phyloP scores from a whole-genome alignment of 441 rosid species.

The Rhodomyrtus psidioides region DNA sequence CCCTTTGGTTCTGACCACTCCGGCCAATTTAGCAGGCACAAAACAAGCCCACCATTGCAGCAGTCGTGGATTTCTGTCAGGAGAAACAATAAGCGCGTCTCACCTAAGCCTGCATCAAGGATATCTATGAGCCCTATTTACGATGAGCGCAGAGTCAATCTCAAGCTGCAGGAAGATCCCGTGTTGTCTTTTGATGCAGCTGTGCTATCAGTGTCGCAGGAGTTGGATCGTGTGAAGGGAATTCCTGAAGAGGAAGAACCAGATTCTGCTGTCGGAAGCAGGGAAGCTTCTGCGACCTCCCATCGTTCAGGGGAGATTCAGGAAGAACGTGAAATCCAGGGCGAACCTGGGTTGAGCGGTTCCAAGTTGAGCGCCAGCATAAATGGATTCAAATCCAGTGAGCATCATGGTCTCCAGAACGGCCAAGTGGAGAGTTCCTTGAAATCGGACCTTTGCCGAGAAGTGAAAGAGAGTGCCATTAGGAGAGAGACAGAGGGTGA shows the following conservation, averaged over 20 bases:
- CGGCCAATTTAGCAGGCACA: slow-evolving; percentile 31
- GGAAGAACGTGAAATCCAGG: slow-evolving; percentile 30
- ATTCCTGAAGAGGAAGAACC: slow-evolving; percentile 32
- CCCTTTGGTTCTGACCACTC: slow-evolving; percentile 49
- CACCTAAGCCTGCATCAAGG: slow-evolving; percentile 33
- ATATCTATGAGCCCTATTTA: slow-evolving; percentile 19
- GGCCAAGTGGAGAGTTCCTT: slow-evolving; percentile 15
- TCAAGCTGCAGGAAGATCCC: slow-evolving; percentile 25
- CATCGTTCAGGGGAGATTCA: slow-evolving; percentile 32
- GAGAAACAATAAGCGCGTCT: slow-evolving; percentile 33
- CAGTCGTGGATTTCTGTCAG: slow-evolving; percentile 25
- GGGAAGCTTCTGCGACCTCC: not conserved
- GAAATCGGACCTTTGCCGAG: slow-evolving; percentile 22
- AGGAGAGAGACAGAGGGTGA: slow-evolving; percentile 71
- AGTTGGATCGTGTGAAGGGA: slow-evolving; percentile 25
- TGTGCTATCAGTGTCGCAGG: slow-evolving; percentile 46
- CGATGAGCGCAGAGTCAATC: slow-evolving; percentile 15
- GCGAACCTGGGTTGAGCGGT: not conserved
- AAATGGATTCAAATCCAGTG: slow-evolving; percentile 10
- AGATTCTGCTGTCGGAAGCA: slow-evolving; percentile 17
- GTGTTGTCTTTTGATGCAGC: slow-evolving; percentile 65
- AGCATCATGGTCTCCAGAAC: not conserved
- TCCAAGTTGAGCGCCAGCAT: slow-evolving; percentile 6
- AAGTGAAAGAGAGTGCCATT: slow-evolving; percentile 53
- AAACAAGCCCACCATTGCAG: slow-evolving; percentile 30